Base-by-base conservation (phyloP, 2,329 filamentous ascomycete genomes). In the Dothistroma septosporum region DNA sequence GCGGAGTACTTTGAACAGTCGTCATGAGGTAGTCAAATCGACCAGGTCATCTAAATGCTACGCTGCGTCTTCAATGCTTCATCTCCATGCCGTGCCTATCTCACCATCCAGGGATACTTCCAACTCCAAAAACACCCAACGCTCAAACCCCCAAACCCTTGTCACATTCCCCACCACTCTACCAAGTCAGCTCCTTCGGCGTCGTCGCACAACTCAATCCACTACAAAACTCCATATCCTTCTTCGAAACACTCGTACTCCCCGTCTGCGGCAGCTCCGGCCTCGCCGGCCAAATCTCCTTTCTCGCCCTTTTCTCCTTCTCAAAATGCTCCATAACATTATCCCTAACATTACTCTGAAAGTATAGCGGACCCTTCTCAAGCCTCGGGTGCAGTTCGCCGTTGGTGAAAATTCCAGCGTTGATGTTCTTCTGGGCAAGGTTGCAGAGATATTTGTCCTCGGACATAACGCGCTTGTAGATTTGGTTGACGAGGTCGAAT, bases 371-470 rank as follows among this genome's bases (percentile, higher is more conserved):
- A 0, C 70, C 83, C 70, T 85, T 82, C 71, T 88, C 85, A 72
- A 82, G 79, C 54, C 77, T 76, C 0, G 85, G 85, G 70, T 88
- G 85, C 72, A 87, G 75, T 70, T 86, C 81, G 56, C 85, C 85
- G 67, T 84, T 87, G 70, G 85, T 75, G 61, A 86, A 87, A 55
- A 87, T 78, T 8, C 84, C 84, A 0, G 82, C 78, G 70, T 85
- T 83, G 66, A 87, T 77, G 71, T 88, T 87, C 71, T 77, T 79
- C 69, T 87, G 85, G 1, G 83, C 80, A 12, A 78, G 79, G 65
- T 80, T 76, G 75, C 85, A 87, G 28, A 88, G 80, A 9, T 81
- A 77, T 69, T 87, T 87, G 75, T 88, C 85, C 72, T 88, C 85
- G 1, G 79, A 78, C 82, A 87, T 83, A 72, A 88, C 80, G 44